Conservation (phyloP, 768 basidiomycete species). For the Pleurotus platypus region DNA sequence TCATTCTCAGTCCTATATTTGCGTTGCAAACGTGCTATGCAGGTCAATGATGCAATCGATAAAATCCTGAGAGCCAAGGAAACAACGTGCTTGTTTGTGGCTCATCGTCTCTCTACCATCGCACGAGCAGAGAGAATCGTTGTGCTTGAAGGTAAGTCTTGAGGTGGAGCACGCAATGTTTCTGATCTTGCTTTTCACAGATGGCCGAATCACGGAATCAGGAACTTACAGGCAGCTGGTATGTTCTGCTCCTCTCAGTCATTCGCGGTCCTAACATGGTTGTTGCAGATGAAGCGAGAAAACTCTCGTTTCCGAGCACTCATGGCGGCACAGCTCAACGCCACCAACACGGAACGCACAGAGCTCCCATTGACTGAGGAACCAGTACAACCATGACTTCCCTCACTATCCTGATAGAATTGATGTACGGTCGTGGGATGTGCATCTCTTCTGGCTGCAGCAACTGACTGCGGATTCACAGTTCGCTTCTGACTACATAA, state of each 20-base stretch:
- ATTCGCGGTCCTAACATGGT: not conserved
- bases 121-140: slow-evolving; percentile 87
- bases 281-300: slow-evolving; percentile 50
- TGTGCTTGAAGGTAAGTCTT: slow-evolving; percentile 72
- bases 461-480: not conserved
- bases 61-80: slow-evolving; percentile 75
- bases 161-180: too few relatives aligned
- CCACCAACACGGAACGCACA: slow-evolving; percentile 26
- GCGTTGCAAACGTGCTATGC: not conserved
- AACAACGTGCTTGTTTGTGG: slow-evolving; percentile 87
- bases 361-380: slow-evolving; percentile 4
- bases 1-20: not conserved
- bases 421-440: too few relatives aligned
- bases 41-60: slow-evolving; percentile 90
- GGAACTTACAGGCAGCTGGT: slow-evolving; percentile 81
- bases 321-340: slow-evolving; percentile 85
- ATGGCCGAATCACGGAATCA: slow-evolving; percentile 76
- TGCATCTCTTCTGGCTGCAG: not conserved
- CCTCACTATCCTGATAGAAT: not conserved
- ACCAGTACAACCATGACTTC: slow-evolving; percentile 7
- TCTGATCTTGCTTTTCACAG: slow-evolving; percentile 25
- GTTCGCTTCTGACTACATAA: not conserved
- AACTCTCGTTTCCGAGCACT: slow-evolving; percentile 81
- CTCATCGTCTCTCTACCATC: slow-evolving; percentile 87
- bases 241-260: slow-evolving; percentile 15